Base-by-base conservation (phyloP, 805 yeast genomes). In the Lipomyces chichibuensis region DNA sequence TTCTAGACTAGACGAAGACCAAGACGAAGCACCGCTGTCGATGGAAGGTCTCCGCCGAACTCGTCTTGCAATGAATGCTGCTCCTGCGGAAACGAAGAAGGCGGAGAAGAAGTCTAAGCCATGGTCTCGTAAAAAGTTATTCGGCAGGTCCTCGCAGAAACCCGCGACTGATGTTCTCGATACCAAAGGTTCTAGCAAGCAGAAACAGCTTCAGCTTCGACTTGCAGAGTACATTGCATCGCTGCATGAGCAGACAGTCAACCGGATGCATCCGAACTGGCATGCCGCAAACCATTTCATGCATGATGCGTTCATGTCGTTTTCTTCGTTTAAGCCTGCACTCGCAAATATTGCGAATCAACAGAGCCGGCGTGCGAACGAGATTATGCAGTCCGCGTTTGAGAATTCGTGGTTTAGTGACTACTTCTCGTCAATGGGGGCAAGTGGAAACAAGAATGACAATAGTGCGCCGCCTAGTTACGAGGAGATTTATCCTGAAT, bases 401-500 rank as follows among this genome's bases (percentile, higher is more conserved):
- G 70, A 67, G 52, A 67, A 67, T 27, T 65, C 69, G 35, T 62
- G 69, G 69, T 43, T 67, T 37, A 59, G 62, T 11, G 70, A 67
- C 37, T 67, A 67, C 49, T 56, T 67, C 33, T 49, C 59, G 20
- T 39, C 27, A 25, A 56, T 64, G 8, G 53, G 35, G 49, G 61
- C 57, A 4, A 52, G 59, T 49, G 17, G 59, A 8, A 37, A 13
- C 55, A 25, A 43, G 51, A 29, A n/a, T 27, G 52, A 59, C 51
- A 54, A 54, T 9, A 39, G 59, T 11, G 63, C 63, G 27, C 71
- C 71, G 25, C 71, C 71, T 13, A 66, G 70, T 37, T 68, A 68
- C 37, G 71, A 68, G 9, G 71, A 68, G 60, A 68, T 68, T 49
- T 68, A 57, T 54, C 71, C 71, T 2, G 71, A 67, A 27, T 51